Base-by-base conservation (phyloP, 163 green algal genomes). In the Coccomyxa subellipsoidea region DNA sequence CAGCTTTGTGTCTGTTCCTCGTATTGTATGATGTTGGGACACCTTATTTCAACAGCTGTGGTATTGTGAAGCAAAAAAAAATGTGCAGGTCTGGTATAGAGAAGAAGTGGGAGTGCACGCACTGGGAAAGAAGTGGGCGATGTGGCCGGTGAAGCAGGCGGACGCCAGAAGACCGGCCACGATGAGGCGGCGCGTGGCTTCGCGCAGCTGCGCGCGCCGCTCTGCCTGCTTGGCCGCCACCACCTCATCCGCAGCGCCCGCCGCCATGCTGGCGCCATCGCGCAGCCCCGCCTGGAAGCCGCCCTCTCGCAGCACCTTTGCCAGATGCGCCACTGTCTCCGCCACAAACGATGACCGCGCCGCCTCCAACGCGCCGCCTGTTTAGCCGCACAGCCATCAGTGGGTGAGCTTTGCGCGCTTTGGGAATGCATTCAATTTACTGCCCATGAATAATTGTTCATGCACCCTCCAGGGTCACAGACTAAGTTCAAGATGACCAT, bases 91-190 rank as follows among this genome's bases (percentile, higher is more conserved):
- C 4, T 5, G 47, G 4, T 12, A 59, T 59, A 12, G 23, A 23
- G 15, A 12, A 59, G 47, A 59, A 59, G 4, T 59, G 21, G 47
- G 47, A 18, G 47, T 27, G 36, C 25, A 37, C 35, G 59, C 78
- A n/a, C 84, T 85, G 8, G 89, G 86, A 88, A 90, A 92, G 38
- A 92, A 82, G 85, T 98, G 94, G 0, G 85, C 87, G n/a, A 95
- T 73, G 86, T 99, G 95, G 77, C 95, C 93, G 12, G 69, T 82
- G 27, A 97, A 81, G 85, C 94, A 98, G 9, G 93, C 88, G 12
- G 92, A 91, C 6, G 94, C 94, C 54, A 99, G 90, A 38, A 87
- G 86, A 92, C 93, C 96, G 1, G 95, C 95, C 2, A 97, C 72
- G 0, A 90, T 85, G n/a, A 99, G 88, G 54, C 93, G 84, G 54